phyloP scores from a whole-genome alignment of 208 protist genomes.

The Trypanosoma mega region DNA sequence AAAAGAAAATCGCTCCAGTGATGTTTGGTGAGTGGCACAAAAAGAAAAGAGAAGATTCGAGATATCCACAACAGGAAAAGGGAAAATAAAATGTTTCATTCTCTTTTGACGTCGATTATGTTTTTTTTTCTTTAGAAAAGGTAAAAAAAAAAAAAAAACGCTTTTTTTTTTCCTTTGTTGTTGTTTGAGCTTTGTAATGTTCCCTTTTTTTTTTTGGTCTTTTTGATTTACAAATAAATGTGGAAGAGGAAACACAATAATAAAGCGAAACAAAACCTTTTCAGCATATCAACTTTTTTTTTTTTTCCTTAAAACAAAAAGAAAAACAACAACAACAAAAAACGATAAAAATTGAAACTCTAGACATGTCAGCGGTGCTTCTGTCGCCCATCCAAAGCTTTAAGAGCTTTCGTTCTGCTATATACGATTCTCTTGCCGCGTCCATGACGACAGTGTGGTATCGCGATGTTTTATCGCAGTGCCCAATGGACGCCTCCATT shows the following conservation, averaged over 20 bases:
- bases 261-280: no score
- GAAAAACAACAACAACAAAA: not conserved
- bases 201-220: not conserved
- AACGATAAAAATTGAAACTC: not conserved
- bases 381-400: not conserved
- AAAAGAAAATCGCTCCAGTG: no score
- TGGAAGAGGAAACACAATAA: not conserved
- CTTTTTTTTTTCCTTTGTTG: not conserved
- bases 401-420: conserved; percentile 27
- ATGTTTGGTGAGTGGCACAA: not conserved
- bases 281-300: no score
- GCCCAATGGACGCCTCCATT: conserved; percentile 48
- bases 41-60: no score
- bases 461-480: conserved; percentile 68
- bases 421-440: conserved; percentile 65
- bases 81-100: conserved; percentile 1
- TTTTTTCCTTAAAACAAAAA: no score
- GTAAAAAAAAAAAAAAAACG: not conserved
- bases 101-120: not conserved
- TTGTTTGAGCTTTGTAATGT: not conserved
- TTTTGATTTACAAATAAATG: not conserved
- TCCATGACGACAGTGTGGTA: conserved; percentile 76
- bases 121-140: not conserved
- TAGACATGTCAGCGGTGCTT: not conserved
- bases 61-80: no score